Percentiles rank a stretch among this genome's conserved stretches.
Conservation (phyloP, 768 basidiomycete species). For the Mycena leptocephala region DNA sequence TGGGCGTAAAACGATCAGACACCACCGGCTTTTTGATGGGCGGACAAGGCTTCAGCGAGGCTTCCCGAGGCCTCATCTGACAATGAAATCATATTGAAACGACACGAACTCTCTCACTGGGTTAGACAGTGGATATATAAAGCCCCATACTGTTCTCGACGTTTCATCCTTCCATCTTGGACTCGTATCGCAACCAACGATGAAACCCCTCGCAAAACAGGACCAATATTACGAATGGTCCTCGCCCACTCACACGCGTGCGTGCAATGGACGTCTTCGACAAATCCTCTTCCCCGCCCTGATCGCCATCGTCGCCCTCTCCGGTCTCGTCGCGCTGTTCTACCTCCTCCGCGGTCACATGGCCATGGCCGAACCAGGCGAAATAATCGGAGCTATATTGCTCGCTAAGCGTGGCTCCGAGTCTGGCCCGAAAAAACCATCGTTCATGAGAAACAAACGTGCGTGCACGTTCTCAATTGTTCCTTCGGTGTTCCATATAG, state of each 20-base stretch:
- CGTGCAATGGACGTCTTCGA: constrained; percentile 47
- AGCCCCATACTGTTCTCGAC: not conserved
- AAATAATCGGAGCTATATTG: constrained; percentile 42
- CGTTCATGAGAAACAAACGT: constrained; percentile 63
- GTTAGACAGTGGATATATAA: not conserved
- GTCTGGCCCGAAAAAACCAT: constrained; percentile 26
- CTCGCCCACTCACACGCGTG: not conserved
- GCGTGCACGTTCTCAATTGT: not conserved
- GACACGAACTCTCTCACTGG: not conserved
- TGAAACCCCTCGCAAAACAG: not conserved
- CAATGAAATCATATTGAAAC: not conserved
- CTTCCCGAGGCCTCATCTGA: not conserved
- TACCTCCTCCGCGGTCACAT: constrained; percentile 35
- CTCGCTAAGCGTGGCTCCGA: constrained; percentile 44
- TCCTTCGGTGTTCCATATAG: not conserved
- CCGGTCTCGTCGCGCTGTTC: constrained; percentile 48
- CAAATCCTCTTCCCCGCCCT: constrained; percentile 55
- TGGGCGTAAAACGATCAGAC: not conserved
- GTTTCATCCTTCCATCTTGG: not conserved
- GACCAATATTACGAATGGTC: constrained; percentile 16
- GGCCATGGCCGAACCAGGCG: constrained; percentile 38
- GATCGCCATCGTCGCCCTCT: constrained; percentile 48
- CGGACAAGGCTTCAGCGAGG: too few relatives aligned
- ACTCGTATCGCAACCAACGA: not conserved
- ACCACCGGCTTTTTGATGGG: not conserved